Percentiles rank a stretch among this genome's conserved stretches.
Evolutionary conservation across 768 basidiomycete genomes (phyloP).

Genomic region (Brasilioporus rufonigricans): DNA sequence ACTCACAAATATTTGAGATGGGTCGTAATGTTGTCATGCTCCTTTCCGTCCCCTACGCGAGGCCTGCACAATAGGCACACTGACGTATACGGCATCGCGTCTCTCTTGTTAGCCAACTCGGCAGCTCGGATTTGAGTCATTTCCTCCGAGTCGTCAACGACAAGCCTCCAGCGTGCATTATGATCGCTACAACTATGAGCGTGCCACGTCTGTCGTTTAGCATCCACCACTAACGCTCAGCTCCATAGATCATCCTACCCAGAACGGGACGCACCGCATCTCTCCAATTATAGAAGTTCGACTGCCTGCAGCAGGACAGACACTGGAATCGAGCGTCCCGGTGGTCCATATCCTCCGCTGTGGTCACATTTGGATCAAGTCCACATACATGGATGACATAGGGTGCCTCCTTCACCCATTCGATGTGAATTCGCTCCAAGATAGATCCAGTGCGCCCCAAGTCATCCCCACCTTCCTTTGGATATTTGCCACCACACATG

Average conservation of each 20-base stretch:
- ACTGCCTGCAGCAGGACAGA: neutral
- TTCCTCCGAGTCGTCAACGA: neutral
- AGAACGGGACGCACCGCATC: neutral
- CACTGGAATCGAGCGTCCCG: constrained; percentile 5
- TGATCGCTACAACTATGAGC: neutral
- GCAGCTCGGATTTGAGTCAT: neutral
- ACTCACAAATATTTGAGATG: neutral
- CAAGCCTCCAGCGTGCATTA: neutral
- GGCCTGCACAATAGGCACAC: neutral
- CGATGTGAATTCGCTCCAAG: neutral
- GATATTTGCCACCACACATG: neutral
- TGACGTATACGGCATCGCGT: neutral
- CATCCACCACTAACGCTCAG: neutral
- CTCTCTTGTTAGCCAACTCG: neutral
- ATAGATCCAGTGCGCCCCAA: neutral
- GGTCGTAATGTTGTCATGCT: neutral
- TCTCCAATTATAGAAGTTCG: neutral
- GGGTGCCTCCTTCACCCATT: neutral
- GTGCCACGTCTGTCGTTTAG: neutral
- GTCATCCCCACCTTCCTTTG: neutral
- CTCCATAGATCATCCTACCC: neutral
- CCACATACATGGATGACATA: constrained; percentile 13
- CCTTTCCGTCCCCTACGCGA: neutral
- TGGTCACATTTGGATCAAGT: constrained; percentile 13
- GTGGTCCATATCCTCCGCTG: constrained; percentile 10